Evolutionary conservation across 2,329 filamentous ascomycete genomes (phyloP).

Genomic region (Penicillium sp.): DNA sequence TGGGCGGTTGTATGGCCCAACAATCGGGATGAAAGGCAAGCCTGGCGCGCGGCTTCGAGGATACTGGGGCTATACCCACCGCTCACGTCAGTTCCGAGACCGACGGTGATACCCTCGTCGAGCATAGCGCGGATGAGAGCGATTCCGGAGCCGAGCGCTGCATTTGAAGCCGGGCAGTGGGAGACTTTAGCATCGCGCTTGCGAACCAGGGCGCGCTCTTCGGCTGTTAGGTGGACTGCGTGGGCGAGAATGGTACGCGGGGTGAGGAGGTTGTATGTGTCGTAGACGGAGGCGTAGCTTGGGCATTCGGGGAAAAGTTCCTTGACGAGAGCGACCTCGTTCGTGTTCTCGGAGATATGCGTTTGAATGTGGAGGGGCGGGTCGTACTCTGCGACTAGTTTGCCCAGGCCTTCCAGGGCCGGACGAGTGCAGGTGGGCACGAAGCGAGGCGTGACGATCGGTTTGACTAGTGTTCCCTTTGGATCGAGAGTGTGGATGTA

Average conservation of each 20-base stretch:
- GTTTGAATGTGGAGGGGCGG: conserved; percentile 71
- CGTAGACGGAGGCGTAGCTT: conserved; percentile 78
- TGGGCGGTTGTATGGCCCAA: conserved; percentile 50
- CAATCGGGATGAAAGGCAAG: conserved; percentile 72
- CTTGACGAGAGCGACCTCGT: conserved; percentile 70
- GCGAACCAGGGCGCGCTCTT: conserved; percentile 66
- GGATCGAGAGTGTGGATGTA: conserved; percentile 70
- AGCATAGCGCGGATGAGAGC: conserved; percentile 74
- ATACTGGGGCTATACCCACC: conserved; percentile 83
- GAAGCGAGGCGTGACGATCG: conserved; percentile 73
- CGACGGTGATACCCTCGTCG: conserved; percentile 71
- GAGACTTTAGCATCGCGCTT: conserved; percentile 63
- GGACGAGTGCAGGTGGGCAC: conserved; percentile 54
- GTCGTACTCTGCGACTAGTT: conserved; percentile 60
- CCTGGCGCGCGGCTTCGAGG: conserved; percentile 78
- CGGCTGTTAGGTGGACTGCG: conserved; percentile 69
- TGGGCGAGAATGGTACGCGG: conserved; percentile 79
- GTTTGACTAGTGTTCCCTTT: conserved; percentile 60
- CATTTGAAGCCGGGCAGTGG: conserved; percentile 82
- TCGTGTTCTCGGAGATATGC: conserved; percentile 79
- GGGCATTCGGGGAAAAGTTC: conserved; percentile 63
- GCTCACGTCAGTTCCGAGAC: conserved; percentile 85
- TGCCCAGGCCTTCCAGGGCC: conserved; percentile 63
- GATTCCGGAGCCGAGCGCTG: conserved; percentile 73
- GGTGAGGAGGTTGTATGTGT: conserved; percentile 66